Evolutionary conservation across 1,284 basidiomycete species (phyloP).

Genomic region (Inonotus obliquus): DNA sequence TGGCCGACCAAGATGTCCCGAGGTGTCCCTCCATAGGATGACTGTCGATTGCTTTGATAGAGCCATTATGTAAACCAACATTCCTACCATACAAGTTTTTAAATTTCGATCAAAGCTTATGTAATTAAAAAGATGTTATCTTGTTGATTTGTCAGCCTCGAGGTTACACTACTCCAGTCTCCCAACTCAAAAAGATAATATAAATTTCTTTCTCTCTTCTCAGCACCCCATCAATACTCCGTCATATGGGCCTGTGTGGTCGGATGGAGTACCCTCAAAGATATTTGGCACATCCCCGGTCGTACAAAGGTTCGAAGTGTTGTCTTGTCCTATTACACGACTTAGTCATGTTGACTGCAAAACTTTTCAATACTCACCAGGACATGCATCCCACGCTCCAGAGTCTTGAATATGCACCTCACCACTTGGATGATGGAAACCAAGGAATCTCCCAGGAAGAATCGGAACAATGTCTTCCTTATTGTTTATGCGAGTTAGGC

Average conservation of each 20-base stretch:
- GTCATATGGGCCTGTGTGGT: conserved; percentile 60
- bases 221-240: conserved; percentile 49
- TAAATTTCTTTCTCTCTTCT: conserved; percentile 21
- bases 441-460: conserved; percentile 44
- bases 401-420: conserved; percentile 54
- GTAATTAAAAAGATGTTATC: no score
- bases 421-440: conserved; percentile 51
- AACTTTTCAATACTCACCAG: conserved; percentile 31
- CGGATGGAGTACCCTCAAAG: conserved; percentile 33
- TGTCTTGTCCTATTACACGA: conserved; percentile 39
- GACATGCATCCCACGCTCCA: conserved; percentile 43
- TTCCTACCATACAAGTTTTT: no score
- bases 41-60: no score
- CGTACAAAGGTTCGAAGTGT: conserved; percentile 36
- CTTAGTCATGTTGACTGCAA: no score
- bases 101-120: no score
- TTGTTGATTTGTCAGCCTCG: no score
- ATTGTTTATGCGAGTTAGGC: conserved; percentile 48
- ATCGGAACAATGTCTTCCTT: conserved; percentile 30
- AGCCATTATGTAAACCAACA: no score
- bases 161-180: no score
- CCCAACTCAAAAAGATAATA: conserved; percentile 9
- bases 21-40: no score
- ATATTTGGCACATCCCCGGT: conserved; percentile 52
- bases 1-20: no score